Evolutionary conservation across 1,139 yeast genomes (phyloP), one percentile per base, ranked within the genome.

Genomic region (Debaryomycetaceae sp.): DNA sequence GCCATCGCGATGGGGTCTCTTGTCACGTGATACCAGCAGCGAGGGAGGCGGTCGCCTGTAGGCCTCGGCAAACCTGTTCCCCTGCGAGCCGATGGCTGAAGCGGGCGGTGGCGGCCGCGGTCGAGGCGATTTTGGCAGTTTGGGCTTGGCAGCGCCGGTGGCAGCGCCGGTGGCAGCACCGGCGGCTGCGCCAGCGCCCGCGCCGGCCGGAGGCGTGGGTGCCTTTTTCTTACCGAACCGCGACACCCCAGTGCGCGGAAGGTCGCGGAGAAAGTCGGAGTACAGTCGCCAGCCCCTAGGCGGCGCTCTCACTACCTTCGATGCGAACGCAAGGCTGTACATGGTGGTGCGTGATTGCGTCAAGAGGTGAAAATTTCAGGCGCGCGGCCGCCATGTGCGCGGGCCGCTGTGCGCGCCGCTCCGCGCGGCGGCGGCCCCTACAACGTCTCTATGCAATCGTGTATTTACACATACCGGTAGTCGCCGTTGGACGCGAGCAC

Each of bases 401-500:
- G n/a, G 21, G n/a, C 10, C 21, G 10, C 10, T 10, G 21, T 19
- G 10, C n/a, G 10, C n/a, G n/a, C n/a, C n/a, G n/a, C n/a, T n/a
- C n/a, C n/a, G n/a, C n/a, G n/a, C n/a, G n/a, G n/a, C n/a, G n/a
- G 21, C 21, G 10, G 21, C 10, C 11, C 21, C 21, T 19, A 19
- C 21, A 19, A 10, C 11, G 10, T 19, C 11, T 19, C 11, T 10
- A 10, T 19, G 10, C 21, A 30, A 44, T 9, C 10, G n/a, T 23
- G 17, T 5, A 27, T 13, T 29, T 28, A 28, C 14, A 53, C 48
- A 32, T 51, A 56, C 31, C 51, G 49, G 41, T 45, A 65, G 36
- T 64, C 73, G 18, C 73, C 72, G 37, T 65, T 67, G n/a, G 71
- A 65, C 3, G 66, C 56, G 8, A 65, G 53, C 34, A 53, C 58